A percentile compares a stretch with the other conserved stretches of the same genome.
These are phyloP conservation scores for Knoxdaviesia capensis DNA, from an alignment of 2,329 filamentous ascomycete species.

Conservation along the genomic window DNA sequence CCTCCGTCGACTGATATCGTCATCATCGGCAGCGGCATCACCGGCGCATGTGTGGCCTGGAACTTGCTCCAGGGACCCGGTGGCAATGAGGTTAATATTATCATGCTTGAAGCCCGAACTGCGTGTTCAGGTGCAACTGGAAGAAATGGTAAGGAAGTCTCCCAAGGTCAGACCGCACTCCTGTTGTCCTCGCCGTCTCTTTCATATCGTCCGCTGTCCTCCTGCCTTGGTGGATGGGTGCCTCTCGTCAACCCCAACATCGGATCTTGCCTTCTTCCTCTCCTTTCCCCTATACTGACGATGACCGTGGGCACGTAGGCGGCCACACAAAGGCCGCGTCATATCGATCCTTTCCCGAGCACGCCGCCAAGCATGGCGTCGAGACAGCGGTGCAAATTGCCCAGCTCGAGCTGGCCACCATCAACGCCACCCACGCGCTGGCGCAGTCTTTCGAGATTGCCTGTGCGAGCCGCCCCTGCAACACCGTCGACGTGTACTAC, in stretches of 20 bases:
- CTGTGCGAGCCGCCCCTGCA: slow-evolving; percentile 4
- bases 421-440: slow-evolving; percentile 4
- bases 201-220: not conserved
- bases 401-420: slow-evolving; percentile 4
- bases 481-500: slow-evolving; percentile 3
- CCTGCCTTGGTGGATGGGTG: too few relatives aligned
- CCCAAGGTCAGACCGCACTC: too few relatives aligned
- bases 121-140: slow-evolving; percentile 15
- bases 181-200: too few relatives aligned
- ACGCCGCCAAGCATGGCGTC: not conserved
- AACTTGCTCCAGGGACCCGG: slow-evolving; percentile 4
- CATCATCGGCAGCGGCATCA: slow-evolving; percentile 34
- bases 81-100: slow-evolving; percentile 4
- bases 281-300: too few relatives aligned
- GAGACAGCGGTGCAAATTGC: slow-evolving; percentile 3
- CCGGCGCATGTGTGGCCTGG: slow-evolving; percentile 20
- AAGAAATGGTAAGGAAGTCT: slow-evolving; percentile 11
- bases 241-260: too few relatives aligned
- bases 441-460: slow-evolving; percentile 3
- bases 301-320: not conserved
- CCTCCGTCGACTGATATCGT: slow-evolving; percentile 23
- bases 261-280: too few relatives aligned
- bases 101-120: slow-evolving; percentile 15
- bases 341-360: slow-evolving; percentile 2
- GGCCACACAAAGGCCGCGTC: slow-evolving; percentile 4